A percentile compares a stretch with the other conserved stretches of the same genome.
phyloP scores from a whole-genome alignment of 2,329 filamentous ascomycete genomes.

The Dactylonectria estremocensis region DNA sequence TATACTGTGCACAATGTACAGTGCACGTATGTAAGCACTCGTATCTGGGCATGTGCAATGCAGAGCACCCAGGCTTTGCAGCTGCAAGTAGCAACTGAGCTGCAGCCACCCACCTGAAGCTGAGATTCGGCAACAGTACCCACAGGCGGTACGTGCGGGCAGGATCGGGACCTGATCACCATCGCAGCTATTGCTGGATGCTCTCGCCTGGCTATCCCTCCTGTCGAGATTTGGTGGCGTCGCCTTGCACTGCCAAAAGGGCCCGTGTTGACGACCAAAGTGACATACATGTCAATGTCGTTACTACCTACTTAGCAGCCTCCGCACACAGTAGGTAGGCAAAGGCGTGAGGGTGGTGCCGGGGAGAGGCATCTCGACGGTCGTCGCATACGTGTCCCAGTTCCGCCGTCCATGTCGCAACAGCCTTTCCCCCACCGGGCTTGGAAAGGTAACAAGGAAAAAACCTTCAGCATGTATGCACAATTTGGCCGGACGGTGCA shows the following conservation, averaged over 20 bases:
- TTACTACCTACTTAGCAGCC: neutral
- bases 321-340: neutral
- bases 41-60: conserved; percentile 1
- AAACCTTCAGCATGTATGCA: conserved; percentile 10
- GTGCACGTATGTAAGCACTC: conserved; percentile 11
- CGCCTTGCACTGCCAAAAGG: neutral
- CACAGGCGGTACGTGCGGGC: conserved; percentile 10
- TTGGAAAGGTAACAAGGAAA: conserved; percentile 10
- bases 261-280: neutral
- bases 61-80: conserved; percentile 15
- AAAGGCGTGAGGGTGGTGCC: neutral
- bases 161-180: conserved; percentile 11
- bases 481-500: neutral
- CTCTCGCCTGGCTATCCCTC: neutral
- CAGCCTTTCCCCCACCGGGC: neutral
- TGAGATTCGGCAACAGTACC: conserved; percentile 26
- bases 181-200: neutral
- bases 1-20: neutral
- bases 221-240: conserved; percentile 4
- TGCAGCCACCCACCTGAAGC: conserved; percentile 28
- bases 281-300: neutral
- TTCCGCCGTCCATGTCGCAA: conserved; percentile 1
- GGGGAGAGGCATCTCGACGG: neutral
- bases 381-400: conserved; percentile 4
- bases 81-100: conserved; percentile 15